A percentile compares a stretch with the other conserved stretches of the same genome.
Evolutionary conservation across 257 asterid species (phyloP).

Genomic region (Forsythia suspensa): DNA sequence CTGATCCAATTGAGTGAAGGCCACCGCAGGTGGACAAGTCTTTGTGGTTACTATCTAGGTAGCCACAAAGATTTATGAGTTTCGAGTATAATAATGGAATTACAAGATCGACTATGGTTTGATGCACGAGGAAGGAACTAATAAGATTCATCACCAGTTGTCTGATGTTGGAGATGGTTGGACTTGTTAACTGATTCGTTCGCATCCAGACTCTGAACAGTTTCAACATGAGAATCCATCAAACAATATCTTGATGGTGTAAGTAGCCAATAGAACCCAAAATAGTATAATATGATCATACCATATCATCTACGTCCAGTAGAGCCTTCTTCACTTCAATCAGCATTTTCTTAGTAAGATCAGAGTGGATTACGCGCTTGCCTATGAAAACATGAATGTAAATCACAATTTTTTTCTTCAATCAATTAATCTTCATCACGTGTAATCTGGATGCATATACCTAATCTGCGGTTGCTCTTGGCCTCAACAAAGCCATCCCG

Average conservation of each 20-base stretch:
- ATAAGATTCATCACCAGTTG: constrained; percentile 34
- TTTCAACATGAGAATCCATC: constrained; percentile 15
- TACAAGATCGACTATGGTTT: neutral
- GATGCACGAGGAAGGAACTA: constrained; percentile 3
- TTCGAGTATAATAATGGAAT: neutral
- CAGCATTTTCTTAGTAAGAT: constrained; percentile 65
- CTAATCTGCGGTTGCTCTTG: constrained; percentile 72
- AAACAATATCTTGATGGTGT: constrained; percentile 11
- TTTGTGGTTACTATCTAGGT: constrained; percentile 43
- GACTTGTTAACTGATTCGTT: constrained; percentile 42
- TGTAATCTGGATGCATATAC: constrained; percentile 30
- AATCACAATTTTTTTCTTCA: constrained; percentile 1
- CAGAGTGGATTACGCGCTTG: constrained; percentile 91
- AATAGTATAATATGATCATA: constrained; percentile 17
- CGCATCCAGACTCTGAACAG: constrained; percentile 56
- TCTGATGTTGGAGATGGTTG: constrained; percentile 34
- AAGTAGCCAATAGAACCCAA: neutral
- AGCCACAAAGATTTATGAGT: constrained; percentile 4
- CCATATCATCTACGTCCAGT: constrained; percentile 58
- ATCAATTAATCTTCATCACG: constrained; percentile 1
- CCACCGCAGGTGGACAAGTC: constrained; percentile 92
- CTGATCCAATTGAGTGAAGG: constrained; percentile 90
- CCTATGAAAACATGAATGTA: constrained; percentile 44
- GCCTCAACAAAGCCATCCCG: constrained; percentile 82
- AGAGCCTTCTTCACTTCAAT: constrained; percentile 63